Evolutionary conservation across 768 basidiomycete species (phyloP).

Genomic region (Stropharia rugosoannulata): DNA sequence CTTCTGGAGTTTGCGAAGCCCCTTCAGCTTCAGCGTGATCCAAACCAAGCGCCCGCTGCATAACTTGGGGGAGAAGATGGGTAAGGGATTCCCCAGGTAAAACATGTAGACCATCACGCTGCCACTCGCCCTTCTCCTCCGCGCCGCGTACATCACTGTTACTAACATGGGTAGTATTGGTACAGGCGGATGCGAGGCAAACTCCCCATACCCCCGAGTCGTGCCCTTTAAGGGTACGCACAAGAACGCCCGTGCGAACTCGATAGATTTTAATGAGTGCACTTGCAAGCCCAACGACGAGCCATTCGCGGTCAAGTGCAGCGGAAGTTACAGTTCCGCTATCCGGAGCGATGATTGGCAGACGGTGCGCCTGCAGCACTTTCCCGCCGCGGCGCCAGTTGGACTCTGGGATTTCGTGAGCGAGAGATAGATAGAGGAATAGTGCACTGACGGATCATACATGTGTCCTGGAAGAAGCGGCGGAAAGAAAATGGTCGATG

Average conservation of each 20-base stretch:
- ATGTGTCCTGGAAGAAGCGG: slow-evolving; percentile 21
- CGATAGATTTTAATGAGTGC: slow-evolving; percentile 85
- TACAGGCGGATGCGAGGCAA: slow-evolving; percentile 72
- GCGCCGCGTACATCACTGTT: background rate
- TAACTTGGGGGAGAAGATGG: slow-evolving; percentile 32
- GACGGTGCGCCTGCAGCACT: slow-evolving; percentile 64
- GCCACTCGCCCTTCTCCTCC: background rate
- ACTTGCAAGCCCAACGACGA: slow-evolving; percentile 89
- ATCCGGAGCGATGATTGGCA: slow-evolving; percentile 22
- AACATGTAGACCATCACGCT: slow-evolving; percentile 10
- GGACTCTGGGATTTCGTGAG: slow-evolving; percentile 47
- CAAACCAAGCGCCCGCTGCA: slow-evolving; percentile 42
- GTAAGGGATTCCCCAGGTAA: slow-evolving; percentile 18
- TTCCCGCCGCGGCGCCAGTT: slow-evolving; percentile 81
- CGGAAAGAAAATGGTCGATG: background rate
- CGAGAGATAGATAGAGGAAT: background rate
- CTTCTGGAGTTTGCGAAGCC: background rate
- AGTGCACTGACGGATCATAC: background rate
- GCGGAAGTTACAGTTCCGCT: slow-evolving; percentile 70
- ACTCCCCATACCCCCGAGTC: slow-evolving; percentile 93
- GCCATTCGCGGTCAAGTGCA: slow-evolving; percentile 78
- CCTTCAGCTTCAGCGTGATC: background rate
- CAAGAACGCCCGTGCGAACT: slow-evolving; percentile 71
- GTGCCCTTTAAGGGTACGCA: slow-evolving; percentile 80
- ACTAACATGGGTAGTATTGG: slow-evolving; percentile 16